phyloP scores from a whole-genome alignment of 352 stramenopile species.

The Saprolegnia parasitica region DNA sequence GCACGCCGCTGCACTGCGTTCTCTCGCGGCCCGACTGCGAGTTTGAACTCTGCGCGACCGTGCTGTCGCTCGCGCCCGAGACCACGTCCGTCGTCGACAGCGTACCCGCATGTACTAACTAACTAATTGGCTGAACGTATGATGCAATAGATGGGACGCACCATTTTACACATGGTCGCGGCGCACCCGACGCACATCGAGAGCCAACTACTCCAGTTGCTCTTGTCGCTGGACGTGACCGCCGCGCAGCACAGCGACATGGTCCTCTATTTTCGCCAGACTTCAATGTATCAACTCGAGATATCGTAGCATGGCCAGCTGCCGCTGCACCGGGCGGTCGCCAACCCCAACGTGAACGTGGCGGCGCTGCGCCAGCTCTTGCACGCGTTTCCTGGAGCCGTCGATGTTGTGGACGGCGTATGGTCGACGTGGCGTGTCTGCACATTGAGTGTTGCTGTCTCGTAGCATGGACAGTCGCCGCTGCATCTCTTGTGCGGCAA shows the following conservation, averaged over 20 bases:
- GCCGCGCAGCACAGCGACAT: conserved; percentile 16
- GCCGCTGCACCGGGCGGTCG: conserved; percentile 51
- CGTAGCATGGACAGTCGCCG: conserved; percentile 36
- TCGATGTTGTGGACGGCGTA: conserved; percentile 40
- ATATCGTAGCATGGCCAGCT: conserved; percentile 45
- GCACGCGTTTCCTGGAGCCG: conserved; percentile 31
- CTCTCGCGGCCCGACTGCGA: conserved; percentile 33
- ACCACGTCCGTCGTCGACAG: conserved; percentile 38
- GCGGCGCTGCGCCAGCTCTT: conserved; percentile 39
- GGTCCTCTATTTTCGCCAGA: too few species aligned
- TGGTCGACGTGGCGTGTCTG: conserved; percentile 31
- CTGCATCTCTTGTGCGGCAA: conserved; percentile 70
- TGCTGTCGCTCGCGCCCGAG: conserved; percentile 37
- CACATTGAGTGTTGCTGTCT: conserved; percentile 35
- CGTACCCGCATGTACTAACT: conserved; percentile 29
- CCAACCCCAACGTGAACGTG: conserved; percentile 36
- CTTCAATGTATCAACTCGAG: background rate
- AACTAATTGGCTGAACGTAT: too few species aligned
- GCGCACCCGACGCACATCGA: conserved; percentile 31
- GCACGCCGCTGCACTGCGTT: conserved; percentile 50
- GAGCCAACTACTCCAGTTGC: conserved; percentile 33
- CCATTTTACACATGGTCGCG: conserved; percentile 54
- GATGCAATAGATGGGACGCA: conserved; percentile 46
- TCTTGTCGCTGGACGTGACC: conserved; percentile 20
- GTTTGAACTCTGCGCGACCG: conserved; percentile 36